phyloP scores from a whole-genome alignment of 73 alveolate genomes.

The Effrenium voratum region DNA sequence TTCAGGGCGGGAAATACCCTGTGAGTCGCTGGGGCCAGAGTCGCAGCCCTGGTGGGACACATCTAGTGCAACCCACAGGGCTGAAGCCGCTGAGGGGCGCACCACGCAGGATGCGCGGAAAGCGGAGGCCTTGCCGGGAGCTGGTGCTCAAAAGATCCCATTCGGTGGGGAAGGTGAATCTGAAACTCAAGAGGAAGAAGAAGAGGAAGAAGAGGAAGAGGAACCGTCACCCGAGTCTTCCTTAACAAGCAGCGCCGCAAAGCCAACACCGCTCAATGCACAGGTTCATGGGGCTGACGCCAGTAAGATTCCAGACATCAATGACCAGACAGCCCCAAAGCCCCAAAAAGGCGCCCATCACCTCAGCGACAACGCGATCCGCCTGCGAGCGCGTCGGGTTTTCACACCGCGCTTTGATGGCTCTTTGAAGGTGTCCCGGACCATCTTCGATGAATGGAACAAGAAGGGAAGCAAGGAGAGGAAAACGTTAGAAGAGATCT shows the following conservation, averaged over 20 bases:
- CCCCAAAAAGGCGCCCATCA: not conserved
- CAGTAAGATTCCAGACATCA: not conserved
- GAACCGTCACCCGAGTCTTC: not conserved
- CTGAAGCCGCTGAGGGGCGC: too few species aligned
- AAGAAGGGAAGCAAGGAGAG: constrained; percentile 40
- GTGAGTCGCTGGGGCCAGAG: too few species aligned
- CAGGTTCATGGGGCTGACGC: not conserved
- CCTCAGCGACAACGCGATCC: not conserved
- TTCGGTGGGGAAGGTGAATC: not conserved
- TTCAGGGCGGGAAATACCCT: too few species aligned
- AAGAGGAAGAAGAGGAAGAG: too few species aligned
- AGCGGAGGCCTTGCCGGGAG: not conserved
- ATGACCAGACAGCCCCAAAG: not conserved
- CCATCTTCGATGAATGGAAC: constrained; percentile 7
- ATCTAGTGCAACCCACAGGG: too few species aligned
- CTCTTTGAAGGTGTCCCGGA: not conserved
- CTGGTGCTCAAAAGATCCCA: not conserved
- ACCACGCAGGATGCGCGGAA: too few species aligned
- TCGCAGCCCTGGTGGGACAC: too few species aligned
- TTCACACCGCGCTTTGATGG: constrained; percentile 4
- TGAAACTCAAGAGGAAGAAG: too few species aligned
- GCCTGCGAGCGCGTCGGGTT: not conserved
- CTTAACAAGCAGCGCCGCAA: not conserved
- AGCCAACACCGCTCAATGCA: not conserved
- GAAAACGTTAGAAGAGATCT: not conserved